Base-by-base conservation (phyloP, 441 rosid genomes). In the Hypseocharis bilobata region DNA sequence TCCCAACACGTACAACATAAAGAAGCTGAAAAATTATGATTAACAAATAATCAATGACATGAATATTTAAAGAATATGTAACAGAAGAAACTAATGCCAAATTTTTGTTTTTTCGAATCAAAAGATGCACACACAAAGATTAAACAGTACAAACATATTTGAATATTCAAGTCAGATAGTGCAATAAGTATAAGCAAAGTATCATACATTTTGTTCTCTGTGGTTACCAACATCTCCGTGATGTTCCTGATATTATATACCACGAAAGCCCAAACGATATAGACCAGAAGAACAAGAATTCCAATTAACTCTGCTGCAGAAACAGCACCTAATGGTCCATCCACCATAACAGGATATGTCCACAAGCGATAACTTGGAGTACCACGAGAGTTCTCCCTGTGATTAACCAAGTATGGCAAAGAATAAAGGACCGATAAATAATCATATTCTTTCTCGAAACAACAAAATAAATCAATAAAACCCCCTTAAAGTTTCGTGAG, bases 271-370 rank as follows among this genome's bases (percentile, higher is more conserved):
- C 91, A 90, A 5, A 90, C 8, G 63, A 88, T 63, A 44, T 84
- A 93, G 40, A 79, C 78, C 60, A 74, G 72, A 75, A 93, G 78
- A 64, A 88, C 60, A 52, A 83, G 17, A 67, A 90, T 86, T 61
- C 96, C 98, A 69, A 90, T 82, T 30, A 87, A 74, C 77, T 93
- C 97, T 16, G 97, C 87, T 26, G 96, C 98, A 25, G 97, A 84
- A 64, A 93, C 96, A 63, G 88, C 96, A 30, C 97, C 98, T 64
- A 90, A 82, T 61, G 95, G 97, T 66, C 97, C 97, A 70, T 86
- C 92, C 68, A 90, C 92, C 54, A 90, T 81, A 63, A 90, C 74
- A 22, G 98, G 96, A 66, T 88, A 87, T 1, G 98, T 93, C 96
- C 97, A 88, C 42, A 93, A 45, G 20, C 88, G 81, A 60, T 83